Base-by-base conservation (phyloP, 2,329 filamentous ascomycete genomes). In the Penicillium aurantiogriseum region DNA sequence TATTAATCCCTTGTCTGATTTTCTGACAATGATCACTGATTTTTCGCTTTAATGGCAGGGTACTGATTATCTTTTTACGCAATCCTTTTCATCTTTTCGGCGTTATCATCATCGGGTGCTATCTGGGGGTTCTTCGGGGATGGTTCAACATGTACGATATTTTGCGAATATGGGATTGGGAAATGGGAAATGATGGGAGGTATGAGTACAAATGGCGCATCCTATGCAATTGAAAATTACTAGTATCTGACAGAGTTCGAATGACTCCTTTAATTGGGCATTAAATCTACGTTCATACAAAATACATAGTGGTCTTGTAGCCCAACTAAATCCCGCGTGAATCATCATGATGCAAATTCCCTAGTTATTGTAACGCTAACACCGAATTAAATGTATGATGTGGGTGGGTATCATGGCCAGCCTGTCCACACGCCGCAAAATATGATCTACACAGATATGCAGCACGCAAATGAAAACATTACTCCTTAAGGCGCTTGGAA, bases 401-500 rank as follows among this genome's bases (percentile, higher is more conserved):
- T 42, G 45, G 38, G 35, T 49, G 45, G 46, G 44, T 50, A 55
- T 38, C 38, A 42, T 19, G 23, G 33, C 29, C 52, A 51, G 29
- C 13, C 45, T 27, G 21, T 51, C 52, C 52, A 55, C 46, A 29
- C n/a, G 27, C 52, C 36, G 45, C 21, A 48, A 35, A 36, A 45
- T 25, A 50, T 25, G 40, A 42, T 25, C 33, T 31, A 51, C 39
- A 38, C 39, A 52, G 19, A 46, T 31, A 21, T 36, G 45, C 27
- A 52, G 23, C 13, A 49, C n/a, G 23, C n/a, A 56, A 17, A 38
- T 10, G 15, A 25, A 23, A 9, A 23, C 5, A 56, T 69, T 56
- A 76, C 62, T 81, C 83, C 64, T 84, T 83, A 39, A 83, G 66
- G 54, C 83, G 80, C 70, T 85, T 85, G 15, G 80, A 71, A 15